Evolutionary conservation across 345 rosid species (phyloP), one percentile per base, ranked within the genome.

Genomic region (Schrenkiella parvula): DNA sequence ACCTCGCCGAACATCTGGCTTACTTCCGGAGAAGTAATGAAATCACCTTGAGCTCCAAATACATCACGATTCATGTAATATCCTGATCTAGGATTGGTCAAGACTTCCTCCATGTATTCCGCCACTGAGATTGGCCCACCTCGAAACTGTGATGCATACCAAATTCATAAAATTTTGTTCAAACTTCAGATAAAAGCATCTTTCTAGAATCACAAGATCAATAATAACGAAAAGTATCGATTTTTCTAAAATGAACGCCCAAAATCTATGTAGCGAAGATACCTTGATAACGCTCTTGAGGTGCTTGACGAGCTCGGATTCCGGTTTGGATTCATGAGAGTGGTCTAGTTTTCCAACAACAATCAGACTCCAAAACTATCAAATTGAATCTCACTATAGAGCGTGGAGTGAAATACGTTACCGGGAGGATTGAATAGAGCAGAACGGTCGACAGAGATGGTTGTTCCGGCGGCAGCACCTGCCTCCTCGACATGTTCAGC

Each of bases 1-100:
- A 91, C 96, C 97, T 91, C 96, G 8, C 96, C 97, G 34, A 95
- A 88, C 97, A 91, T 88, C 81, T 91, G 97, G 77, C 96, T 88
- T 25, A 95, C 96, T 88, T 95, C 97, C 5, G 99, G 99, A 64
- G 95, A 95, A 68, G 97, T 95, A 59, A 91, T 87, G 81, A 95
- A 95, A 87, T 91, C 95, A 52, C 96, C 97, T 72, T 88, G 89
- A n/a, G 82, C 83, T 38, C 96, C 99, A 85, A 95, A 95, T 7
- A 89, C 95, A 82, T 91, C 96, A 41, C 88, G 87, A 74, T 86
- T 91, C 72, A 95, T 91, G 69, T 91, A 95, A 69, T 87, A 95
- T 31, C 96, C 99, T 65, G 84, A 86, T 69, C 83, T 95, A 9
- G 95, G 97, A 58, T 95, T 95, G 9, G 93, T 95, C 81, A 95